Evolutionary conservation across 768 basidiomycete species (phyloP), one percentile per base, ranked within the genome.

Genomic region (Lactarius deliciosus): DNA sequence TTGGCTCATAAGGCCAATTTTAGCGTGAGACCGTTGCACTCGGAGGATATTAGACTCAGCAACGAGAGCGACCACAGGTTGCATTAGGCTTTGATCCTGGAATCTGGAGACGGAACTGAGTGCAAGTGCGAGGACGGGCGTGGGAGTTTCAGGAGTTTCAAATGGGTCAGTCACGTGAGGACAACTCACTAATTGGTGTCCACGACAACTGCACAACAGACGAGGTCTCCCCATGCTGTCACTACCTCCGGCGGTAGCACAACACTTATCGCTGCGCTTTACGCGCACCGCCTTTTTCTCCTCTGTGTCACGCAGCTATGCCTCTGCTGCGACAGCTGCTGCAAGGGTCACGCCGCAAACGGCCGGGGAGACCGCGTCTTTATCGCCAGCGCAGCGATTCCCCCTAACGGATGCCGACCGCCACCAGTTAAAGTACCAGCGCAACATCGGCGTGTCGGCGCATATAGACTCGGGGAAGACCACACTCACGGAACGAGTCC

Each of bases 381-480:
- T 36, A 34, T 56, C 58, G 30, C 68, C 69, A 15, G 68, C 69
- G 25, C 62, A 65, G 50, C 60, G 57, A 20, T 70, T 69, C 59
- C 62, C 78, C 3, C 79, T 92, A 69, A 82, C 89, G 1, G 86
- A 87, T 7, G 78, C 80, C 58, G 97, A 99, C 78, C 69, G 80
- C 61, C 73, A 78, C 65, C 82, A 91, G 13, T 82, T 98, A 50
- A 78, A 76, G 25, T 86, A 85, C 65, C 93, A 98, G 76, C 81
- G 97, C 70, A 99, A 99, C 76, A 96, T 99, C 68, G 97, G 97
- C 70, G 91, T 99, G 67, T 93, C 91, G 4, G 94, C 94, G 0
- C 94, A 96, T 74, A 96, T 96, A 70, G 94, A 97, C 76, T 95
- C 95, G 3, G 97, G 97, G 32, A 99, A 99, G 82, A 99, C 97